These are phyloP conservation scores for Boechera stricta DNA, from an alignment of 345 rosid species.

Conservation along the genomic window DNA sequence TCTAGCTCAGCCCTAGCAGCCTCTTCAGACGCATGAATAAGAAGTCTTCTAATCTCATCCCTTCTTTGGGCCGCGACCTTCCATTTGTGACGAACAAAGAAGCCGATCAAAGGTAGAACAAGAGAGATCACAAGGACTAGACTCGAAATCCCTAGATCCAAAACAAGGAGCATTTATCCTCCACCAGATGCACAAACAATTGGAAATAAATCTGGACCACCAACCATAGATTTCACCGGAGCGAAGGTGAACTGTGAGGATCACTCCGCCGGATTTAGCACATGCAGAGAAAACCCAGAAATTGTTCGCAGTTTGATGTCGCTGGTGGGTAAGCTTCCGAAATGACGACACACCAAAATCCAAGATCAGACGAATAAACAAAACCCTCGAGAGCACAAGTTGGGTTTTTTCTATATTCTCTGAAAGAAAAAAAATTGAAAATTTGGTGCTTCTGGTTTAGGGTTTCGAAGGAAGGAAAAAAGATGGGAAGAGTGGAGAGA, in stretches of 20 bases:
- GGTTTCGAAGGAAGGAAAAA: slow-evolving; percentile 28
- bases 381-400: slow-evolving; percentile 31
- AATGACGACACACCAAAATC: slow-evolving; percentile 32
- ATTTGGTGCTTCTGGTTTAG: slow-evolving; percentile 29
- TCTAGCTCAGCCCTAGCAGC: slow-evolving; percentile 86
- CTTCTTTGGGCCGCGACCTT: slow-evolving; percentile 57
- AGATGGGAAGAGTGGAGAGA: slow-evolving; percentile 35
- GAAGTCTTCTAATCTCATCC: slow-evolving; percentile 77
- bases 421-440: background rate
- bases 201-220: slow-evolving; percentile 46
- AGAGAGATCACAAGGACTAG: slow-evolving; percentile 65
- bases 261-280: slow-evolving; percentile 24
- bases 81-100: slow-evolving; percentile 76
- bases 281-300: slow-evolving; percentile 43
- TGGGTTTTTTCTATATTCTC: background rate
- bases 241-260: slow-evolving; percentile 13
- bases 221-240: slow-evolving; percentile 55
- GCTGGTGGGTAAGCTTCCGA: slow-evolving; percentile 39
- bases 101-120: slow-evolving; percentile 52
- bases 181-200: slow-evolving; percentile 54
- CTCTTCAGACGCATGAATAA: slow-evolving; percentile 83
- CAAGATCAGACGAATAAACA: slow-evolving; percentile 35
- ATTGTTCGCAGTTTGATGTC: slow-evolving; percentile 25
- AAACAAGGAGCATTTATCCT: slow-evolving; percentile 78
- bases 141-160: slow-evolving; percentile 91